Evolutionary conservation across 1,284 basidiomycete species (phyloP).

Genomic region (Volvariella surrecta): DNA sequence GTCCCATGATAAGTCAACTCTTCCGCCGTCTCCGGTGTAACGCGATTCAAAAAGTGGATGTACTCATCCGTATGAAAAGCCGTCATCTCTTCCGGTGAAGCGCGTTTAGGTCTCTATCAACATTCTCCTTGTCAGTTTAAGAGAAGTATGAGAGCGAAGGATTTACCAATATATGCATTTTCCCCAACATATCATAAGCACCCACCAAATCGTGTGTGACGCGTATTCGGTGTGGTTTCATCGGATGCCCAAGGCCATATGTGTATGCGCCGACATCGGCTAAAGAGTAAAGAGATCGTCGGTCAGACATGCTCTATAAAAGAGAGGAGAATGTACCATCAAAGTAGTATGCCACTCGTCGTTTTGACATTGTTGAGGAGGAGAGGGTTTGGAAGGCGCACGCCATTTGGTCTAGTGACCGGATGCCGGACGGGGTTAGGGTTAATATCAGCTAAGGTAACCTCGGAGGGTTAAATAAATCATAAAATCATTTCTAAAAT

Average conservation of each 20-base stretch:
- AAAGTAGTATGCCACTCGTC: slow-evolving; percentile 56
- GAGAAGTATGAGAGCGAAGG: neutral
- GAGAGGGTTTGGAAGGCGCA: too few species aligned
- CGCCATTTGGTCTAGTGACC: too few species aligned
- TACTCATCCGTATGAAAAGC: slow-evolving; percentile 98
- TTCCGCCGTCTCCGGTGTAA: slow-evolving; percentile 84
- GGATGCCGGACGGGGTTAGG: too few species aligned
- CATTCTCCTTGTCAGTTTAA: slow-evolving; percentile 1
- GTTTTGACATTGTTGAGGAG: slow-evolving; percentile 49
- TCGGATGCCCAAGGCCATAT: slow-evolving; percentile 84
- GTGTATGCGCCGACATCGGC: slow-evolving; percentile 79
- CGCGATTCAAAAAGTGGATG: slow-evolving; percentile 81
- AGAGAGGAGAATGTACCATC: slow-evolving; percentile 39
- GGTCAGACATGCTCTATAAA: too few species aligned
- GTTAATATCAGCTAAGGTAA: too few species aligned
- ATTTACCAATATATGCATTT: slow-evolving; percentile 84
- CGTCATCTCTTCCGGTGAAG: slow-evolving; percentile 79
- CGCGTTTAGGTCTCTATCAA: slow-evolving; percentile 71
- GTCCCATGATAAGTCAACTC: slow-evolving; percentile 79
- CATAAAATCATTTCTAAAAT: too few species aligned
- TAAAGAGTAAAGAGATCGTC: slow-evolving; percentile 21
- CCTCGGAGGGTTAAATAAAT: too few species aligned
- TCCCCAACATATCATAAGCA: slow-evolving; percentile 83
- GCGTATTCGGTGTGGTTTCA: slow-evolving; percentile 93
- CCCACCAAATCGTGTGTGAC: slow-evolving; percentile 90